Percentiles rank a stretch among this genome's conserved stretches.
phyloP scores from a whole-genome alignment of 2,329 filamentous ascomycete species.

The Ceratocystiopsis minuta region DNA sequence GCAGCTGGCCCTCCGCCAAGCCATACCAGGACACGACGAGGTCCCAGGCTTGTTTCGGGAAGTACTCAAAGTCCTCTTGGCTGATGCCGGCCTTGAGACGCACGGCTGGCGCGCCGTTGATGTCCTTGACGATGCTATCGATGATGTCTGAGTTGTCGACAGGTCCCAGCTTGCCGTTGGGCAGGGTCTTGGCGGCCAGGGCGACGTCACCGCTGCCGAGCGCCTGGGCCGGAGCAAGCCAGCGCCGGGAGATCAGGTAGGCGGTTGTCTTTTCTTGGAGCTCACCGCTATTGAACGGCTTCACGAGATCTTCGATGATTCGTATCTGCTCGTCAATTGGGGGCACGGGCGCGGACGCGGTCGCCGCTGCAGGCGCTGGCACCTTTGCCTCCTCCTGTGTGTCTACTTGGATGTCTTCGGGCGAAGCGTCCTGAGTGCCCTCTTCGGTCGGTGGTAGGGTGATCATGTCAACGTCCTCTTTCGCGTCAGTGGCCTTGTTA shows the following conservation, averaged over 20 bases:
- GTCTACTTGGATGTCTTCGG: conserved; percentile 4
- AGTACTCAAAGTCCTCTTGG: conserved; percentile 55
- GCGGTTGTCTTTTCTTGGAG: conserved; percentile 55
- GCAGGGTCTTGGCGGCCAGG: conserved; percentile 37
- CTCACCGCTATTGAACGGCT: conserved; percentile 31
- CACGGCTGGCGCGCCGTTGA: conserved; percentile 40
- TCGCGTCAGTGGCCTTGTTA: conserved; percentile 18
- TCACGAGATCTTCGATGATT: conserved; percentile 45
- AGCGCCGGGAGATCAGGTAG: conserved; percentile 61
- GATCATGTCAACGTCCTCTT: conserved; percentile 29
- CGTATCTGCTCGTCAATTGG: conserved; percentile 42
- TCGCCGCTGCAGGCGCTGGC: not conserved
- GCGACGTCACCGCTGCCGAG: conserved; percentile 38
- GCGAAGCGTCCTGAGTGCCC: not conserved
- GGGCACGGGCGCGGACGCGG: not conserved
- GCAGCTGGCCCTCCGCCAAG: conserved; percentile 45
- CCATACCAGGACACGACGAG: conserved; percentile 72
- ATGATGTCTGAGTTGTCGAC: conserved; percentile 80
- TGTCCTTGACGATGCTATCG: conserved; percentile 36
- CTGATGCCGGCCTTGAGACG: conserved; percentile 53
- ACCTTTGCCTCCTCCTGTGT: conserved; percentile 7
- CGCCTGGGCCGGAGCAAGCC: conserved; percentile 58
- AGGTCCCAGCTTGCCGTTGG: conserved; percentile 48
- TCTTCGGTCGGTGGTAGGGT: conserved; percentile 13
- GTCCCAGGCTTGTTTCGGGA: conserved; percentile 68